Evolutionary conservation across 2,329 filamentous ascomycete genomes (phyloP), one percentile per base, ranked within the genome.

Genomic region (Hysterium pulicare): DNA sequence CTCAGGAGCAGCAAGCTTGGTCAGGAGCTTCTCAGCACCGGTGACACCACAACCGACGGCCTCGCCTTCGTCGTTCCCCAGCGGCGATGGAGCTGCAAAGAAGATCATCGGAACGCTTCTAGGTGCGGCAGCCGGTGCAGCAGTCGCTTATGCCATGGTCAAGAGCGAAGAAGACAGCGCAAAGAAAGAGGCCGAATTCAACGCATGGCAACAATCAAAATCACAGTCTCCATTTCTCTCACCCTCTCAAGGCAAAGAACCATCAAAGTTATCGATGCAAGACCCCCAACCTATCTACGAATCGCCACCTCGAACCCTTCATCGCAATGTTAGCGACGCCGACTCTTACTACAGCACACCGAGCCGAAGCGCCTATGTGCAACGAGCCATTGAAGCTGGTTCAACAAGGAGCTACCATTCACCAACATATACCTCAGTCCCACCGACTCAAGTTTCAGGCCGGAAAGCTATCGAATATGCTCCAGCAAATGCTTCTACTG

Each of bases 91-190:
- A 30, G 75, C 73, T 38, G 74, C 80, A 31, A 83, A 83, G 51
- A 79, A 81, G 16, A 75, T 90, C 32, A 75, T 93, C 34, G 86
- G 88, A 6, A 85, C 86, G 6, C 72, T 94, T 9, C 75, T 95
- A 37, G 88, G 87, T 33, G 87, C 86, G 23, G 87, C 87, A 13
- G 87, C 87, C 15, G 86, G 86, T 30, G 86, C 84, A 26, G 86
- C 84, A 8, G 72, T 87, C 31, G 84, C 87, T 8, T 95, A 93
- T 66, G 82, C 81, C 17, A 83, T 89, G 71, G 75, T 82, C 49
- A 82, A 78, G 51, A 75, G 76, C 45, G 82, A 86, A 49, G 58
- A 62, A 38, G 68, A 72, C 39, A 73, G 70, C 46, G 68, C 68
- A 17, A 63, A 61, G 46, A 69, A 71, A 44, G 72, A 74, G 48